A percentile compares a stretch with the other conserved stretches of the same genome.
Evolutionary conservation across 1,284 basidiomycete species (phyloP).

Genomic region (Ustilago cynodontis): DNA sequence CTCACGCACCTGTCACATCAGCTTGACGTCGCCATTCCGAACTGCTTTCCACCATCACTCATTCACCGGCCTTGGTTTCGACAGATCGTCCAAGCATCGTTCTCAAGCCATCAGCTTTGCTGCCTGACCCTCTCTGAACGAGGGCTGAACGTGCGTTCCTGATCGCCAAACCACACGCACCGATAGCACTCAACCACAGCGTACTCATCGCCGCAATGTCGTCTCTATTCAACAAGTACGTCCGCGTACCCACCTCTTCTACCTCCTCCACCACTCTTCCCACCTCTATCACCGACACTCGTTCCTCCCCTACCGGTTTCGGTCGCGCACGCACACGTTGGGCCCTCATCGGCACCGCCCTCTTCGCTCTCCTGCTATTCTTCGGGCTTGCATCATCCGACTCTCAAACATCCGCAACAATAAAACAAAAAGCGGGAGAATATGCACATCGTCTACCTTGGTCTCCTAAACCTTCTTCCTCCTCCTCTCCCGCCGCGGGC

Average conservation of each 20-base stretch:
- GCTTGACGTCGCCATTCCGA: too few relatives aligned
- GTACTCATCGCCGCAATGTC: too few relatives aligned
- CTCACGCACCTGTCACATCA: too few relatives aligned
- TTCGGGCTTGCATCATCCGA: slow-evolving; percentile 38
- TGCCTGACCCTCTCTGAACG: too few relatives aligned
- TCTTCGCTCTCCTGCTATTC: slow-evolving; percentile 39
- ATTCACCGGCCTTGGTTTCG: too few relatives aligned
- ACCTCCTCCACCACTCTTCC: slow-evolving; percentile 21
- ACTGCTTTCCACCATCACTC: too few relatives aligned
- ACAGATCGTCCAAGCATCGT: too few relatives aligned
- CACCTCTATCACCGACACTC: slow-evolving; percentile 19
- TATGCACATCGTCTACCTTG: slow-evolving; percentile 32
- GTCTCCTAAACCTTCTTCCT: not conserved
- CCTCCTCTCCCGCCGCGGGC: not conserved
- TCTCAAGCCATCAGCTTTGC: too few relatives aligned
- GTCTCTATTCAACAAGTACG: slow-evolving; percentile 35
- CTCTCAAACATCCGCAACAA: slow-evolving; percentile 1
- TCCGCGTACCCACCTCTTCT: slow-evolving; percentile 35
- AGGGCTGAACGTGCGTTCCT: slow-evolving; percentile 5
- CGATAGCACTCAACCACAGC: too few relatives aligned
- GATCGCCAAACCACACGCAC: too few relatives aligned
- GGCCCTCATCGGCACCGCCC: slow-evolving; percentile 35
- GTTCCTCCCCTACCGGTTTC: slow-evolving; percentile 28
- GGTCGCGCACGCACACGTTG: slow-evolving; percentile 53
- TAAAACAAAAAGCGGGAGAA: slow-evolving; percentile 46